Evolutionary conservation across 75 land plant species (phyloP).

Genomic region (Azolla pinnata): DNA sequence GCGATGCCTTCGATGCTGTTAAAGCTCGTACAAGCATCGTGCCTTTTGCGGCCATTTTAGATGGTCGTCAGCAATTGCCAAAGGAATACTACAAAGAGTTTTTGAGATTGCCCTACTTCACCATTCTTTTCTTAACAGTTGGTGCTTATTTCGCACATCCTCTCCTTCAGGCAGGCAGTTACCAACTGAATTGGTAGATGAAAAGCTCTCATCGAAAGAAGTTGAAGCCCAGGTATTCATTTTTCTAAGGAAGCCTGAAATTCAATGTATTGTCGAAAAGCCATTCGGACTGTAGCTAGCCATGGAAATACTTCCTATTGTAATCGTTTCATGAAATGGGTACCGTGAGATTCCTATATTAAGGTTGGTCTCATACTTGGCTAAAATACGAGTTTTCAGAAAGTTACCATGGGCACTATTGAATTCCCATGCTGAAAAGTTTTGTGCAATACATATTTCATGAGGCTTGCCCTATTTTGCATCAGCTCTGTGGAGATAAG

Average conservation of each 20-base stretch:
- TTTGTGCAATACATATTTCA: too few species aligned
- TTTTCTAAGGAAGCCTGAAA: not conserved
- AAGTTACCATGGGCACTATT: too few species aligned
- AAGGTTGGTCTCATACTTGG: not conserved
- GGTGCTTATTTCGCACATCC: constrained; percentile 91
- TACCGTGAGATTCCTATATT: not conserved
- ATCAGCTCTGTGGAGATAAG: too few species aligned
- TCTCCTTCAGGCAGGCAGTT: constrained; percentile 72
- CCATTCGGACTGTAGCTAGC: too few species aligned
- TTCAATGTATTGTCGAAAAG: not conserved
- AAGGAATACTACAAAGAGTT: constrained; percentile 80
- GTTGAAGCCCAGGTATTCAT: too few species aligned
- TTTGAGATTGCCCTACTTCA: constrained; percentile 61
- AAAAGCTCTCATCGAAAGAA: too few species aligned
- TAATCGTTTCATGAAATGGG: not conserved
- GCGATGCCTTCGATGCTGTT: constrained; percentile 67
- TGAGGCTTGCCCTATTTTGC: too few species aligned
- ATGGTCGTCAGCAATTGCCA: constrained; percentile 85
- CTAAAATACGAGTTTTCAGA: not conserved
- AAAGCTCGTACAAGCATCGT: constrained; percentile 68
- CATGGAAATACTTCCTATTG: not conserved
- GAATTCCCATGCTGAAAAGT: too few species aligned
- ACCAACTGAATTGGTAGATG: constrained; percentile 65
- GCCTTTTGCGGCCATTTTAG: constrained; percentile 84
- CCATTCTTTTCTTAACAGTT: constrained; percentile 54